Evolutionary conservation across 2,329 filamentous ascomycete genomes (phyloP).

Genomic region (Calonectria honghensis): DNA sequence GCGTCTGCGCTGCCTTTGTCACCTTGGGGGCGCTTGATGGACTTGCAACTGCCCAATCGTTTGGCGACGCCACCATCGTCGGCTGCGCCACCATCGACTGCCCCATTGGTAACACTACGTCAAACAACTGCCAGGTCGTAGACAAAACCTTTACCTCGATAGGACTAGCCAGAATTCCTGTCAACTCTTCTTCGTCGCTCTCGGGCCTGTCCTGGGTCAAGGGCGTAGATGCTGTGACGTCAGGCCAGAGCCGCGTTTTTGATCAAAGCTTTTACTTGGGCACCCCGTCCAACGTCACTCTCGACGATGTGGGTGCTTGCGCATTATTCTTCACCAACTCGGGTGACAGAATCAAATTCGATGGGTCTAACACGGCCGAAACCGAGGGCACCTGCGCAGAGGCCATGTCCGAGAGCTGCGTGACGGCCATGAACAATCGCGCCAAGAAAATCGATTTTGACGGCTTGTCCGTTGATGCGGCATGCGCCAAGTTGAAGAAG

Average conservation of each 20-base stretch:
- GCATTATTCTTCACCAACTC: constrained; percentile 37
- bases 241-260: background rate
- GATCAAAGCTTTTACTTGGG: constrained; percentile 42
- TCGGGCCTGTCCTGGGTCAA: constrained; percentile 39
- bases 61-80: constrained; percentile 20
- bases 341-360: constrained; percentile 21
- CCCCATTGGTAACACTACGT: constrained; percentile 9
- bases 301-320: constrained; percentile 23
- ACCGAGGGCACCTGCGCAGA: constrained; percentile 36
- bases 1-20: background rate
- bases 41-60: background rate
- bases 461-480: background rate
- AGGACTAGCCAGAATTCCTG: constrained; percentile 35
- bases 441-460: constrained; percentile 22
- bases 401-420: constrained; percentile 37
- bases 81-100: constrained; percentile 39
- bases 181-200: constrained; percentile 1
- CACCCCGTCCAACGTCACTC: constrained; percentile 9
- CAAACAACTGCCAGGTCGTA: constrained; percentile 32
- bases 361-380: background rate
- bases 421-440: constrained; percentile 32
- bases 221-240: constrained; percentile 8
- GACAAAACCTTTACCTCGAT: constrained; percentile 26
- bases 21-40: background rate
- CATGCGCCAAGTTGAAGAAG: constrained; percentile 28